Evolutionary conservation across 2,329 filamentous ascomycete genomes (phyloP).

Genomic region (Phialophora verrucosa): DNA sequence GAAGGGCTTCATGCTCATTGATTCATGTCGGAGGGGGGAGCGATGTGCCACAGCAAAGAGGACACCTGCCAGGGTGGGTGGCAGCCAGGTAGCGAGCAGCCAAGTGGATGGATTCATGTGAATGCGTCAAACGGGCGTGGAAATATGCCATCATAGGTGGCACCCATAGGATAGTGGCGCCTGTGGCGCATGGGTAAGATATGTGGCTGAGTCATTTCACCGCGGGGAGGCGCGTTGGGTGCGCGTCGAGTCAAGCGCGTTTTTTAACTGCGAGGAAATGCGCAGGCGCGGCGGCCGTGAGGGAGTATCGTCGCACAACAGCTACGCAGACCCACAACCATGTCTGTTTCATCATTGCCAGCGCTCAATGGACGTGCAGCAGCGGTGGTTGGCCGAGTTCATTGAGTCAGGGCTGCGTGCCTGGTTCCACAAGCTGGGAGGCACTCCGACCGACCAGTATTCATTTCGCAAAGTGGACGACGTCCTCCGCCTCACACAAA

Average conservation of each 20-base stretch:
- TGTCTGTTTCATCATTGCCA: not conserved
- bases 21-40: not conserved
- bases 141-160: not conserved
- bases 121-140: not conserved
- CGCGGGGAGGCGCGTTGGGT: not conserved
- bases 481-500: constrained; percentile 1
- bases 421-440: constrained; percentile 12
- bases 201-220: constrained; percentile 7
- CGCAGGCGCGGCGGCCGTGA: not conserved
- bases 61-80: constrained; percentile 1
- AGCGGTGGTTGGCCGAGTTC: constrained; percentile 26
- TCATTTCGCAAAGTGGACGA: constrained; percentile 4
- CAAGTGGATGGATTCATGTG: not conserved
- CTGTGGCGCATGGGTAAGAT: not conserved
- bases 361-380: constrained; percentile 17
- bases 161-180: not conserved
- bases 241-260: not conserved
- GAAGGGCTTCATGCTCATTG: constrained; percentile 28
- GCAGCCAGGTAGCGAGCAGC: not conserved
- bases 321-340: not conserved
- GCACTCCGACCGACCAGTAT: constrained; percentile 3
- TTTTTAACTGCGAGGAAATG: not conserved
- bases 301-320: not conserved
- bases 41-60: constrained; percentile 3
- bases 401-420: constrained; percentile 13